Conservation (phyloP, 257 asterid species). For the Primulina eburnea region DNA sequence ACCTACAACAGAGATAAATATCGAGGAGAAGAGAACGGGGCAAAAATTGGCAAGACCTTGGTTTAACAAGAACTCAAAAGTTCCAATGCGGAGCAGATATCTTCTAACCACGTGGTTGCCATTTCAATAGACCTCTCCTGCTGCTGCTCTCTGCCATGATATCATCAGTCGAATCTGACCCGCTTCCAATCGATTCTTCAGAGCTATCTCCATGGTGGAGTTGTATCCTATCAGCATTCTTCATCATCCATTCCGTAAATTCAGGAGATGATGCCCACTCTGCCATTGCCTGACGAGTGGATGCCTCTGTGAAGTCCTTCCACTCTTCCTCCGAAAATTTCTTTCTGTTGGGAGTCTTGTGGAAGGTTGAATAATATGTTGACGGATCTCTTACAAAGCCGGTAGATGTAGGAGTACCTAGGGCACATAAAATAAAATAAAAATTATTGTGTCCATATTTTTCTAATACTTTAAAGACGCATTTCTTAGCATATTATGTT, state of each 20-base stretch:
- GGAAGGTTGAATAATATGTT: slow-evolving; percentile 58
- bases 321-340: slow-evolving; percentile 63
- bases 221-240: slow-evolving; percentile 57
- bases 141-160: slow-evolving; percentile 51
- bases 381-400: slow-evolving; percentile 18
- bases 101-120: slow-evolving; percentile 34
- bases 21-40: not conserved
- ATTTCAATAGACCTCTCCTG: slow-evolving; percentile 40
- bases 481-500: not conserved
- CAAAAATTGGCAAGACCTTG: not conserved
- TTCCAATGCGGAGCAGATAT: not conserved
- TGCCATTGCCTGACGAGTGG: slow-evolving; percentile 63
- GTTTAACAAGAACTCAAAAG: not conserved
- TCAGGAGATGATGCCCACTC: slow-evolving; percentile 75
- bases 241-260: slow-evolving; percentile 66
- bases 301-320: slow-evolving; percentile 66
- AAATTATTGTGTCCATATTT: not conserved
- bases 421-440: slow-evolving; percentile 3
- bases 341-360: slow-evolving; percentile 63
- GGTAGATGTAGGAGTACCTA: slow-evolving; percentile 40
- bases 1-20: too few species aligned
- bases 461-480: not conserved
- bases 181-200: slow-evolving; percentile 65
- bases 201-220: slow-evolving; percentile 50
- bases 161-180: slow-evolving; percentile 60